phyloP scores from a whole-genome alignment of 2,329 filamentous ascomycete species.

The Venturia pyrina region DNA sequence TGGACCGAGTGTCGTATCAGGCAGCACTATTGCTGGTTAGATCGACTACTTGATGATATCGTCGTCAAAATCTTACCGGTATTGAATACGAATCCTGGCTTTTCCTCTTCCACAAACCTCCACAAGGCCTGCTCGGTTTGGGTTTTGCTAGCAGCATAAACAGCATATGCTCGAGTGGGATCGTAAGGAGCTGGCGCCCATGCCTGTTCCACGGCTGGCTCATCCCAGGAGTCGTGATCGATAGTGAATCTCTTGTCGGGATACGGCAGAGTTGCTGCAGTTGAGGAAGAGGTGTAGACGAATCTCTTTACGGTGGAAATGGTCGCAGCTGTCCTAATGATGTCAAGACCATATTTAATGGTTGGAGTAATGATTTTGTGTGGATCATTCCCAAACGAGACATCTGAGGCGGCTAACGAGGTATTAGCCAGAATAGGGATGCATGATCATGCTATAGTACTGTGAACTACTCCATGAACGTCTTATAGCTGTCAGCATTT shows the following conservation, averaged over 20 bases:
- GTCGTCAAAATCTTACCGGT: slow-evolving; percentile 13
- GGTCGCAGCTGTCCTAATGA: slow-evolving; percentile 30
- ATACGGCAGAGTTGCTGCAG: slow-evolving; percentile 24
- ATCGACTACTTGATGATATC: not conserved
- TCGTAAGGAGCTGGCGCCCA: slow-evolving; percentile 24
- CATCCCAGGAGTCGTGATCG: slow-evolving; percentile 28
- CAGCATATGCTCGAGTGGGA: slow-evolving; percentile 16
- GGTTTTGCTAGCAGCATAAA: slow-evolving; percentile 39
- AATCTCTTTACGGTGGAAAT: slow-evolving; percentile 31
- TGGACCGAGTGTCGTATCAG: slow-evolving; percentile 27
- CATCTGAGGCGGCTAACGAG: slow-evolving; percentile 22
- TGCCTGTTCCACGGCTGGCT: slow-evolving; percentile 24
- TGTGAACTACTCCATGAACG: not conserved
- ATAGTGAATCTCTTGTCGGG: slow-evolving; percentile 27
- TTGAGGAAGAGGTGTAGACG: slow-evolving; percentile 31
- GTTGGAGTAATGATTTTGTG: slow-evolving; percentile 32
- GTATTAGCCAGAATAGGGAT: not conserved
- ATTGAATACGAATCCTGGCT: slow-evolving; percentile 36
- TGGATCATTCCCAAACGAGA: slow-evolving; percentile 30
- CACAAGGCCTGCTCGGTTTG: slow-evolving; percentile 37
- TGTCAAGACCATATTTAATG: slow-evolving; percentile 23
- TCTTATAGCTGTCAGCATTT: not conserved
- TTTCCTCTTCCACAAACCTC: slow-evolving; percentile 35
- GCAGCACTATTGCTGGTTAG: slow-evolving; percentile 15
- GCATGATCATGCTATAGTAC: not conserved